These are phyloP conservation scores for Prunus mongolica DNA, from an alignment of 306 rosid genomes.

Conservation along the genomic window DNA sequence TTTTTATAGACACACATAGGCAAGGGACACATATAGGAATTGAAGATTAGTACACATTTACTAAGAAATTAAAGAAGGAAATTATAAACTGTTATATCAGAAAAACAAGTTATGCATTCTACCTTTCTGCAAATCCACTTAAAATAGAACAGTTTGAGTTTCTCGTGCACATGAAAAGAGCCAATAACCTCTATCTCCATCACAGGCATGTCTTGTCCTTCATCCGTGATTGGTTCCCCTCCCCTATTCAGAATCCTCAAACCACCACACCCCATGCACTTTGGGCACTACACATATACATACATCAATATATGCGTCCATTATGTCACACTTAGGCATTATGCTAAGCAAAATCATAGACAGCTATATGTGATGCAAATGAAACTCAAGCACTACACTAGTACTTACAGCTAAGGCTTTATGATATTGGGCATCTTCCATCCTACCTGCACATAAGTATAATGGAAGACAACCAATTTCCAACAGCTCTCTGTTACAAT, in stretches of 20 bases:
- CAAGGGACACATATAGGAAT: not conserved
- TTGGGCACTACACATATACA: not conserved
- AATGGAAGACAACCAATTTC: not conserved
- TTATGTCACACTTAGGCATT: not conserved
- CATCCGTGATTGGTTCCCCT: not conserved
- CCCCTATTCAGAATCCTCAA: not conserved
- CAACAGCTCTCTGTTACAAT: not conserved
- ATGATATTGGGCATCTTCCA: conserved; percentile 2
- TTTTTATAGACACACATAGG: not conserved
- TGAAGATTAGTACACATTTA: not conserved
- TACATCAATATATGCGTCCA: not conserved
- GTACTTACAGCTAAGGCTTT: not conserved
- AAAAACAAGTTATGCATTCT: not conserved
- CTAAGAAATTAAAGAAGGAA: not conserved
- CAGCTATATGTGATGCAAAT: not conserved
- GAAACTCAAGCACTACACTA: not conserved
- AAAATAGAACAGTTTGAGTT: not conserved
- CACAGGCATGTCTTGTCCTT: not conserved
- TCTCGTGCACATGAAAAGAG: not conserved
- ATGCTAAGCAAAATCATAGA: not conserved
- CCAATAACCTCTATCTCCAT: not conserved
- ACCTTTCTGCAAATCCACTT: conserved; percentile 2
- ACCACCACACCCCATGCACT: not conserved
- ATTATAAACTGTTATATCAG: not conserved
- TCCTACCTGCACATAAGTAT: not conserved